Evolutionary conservation across 2,329 filamentous ascomycete species (phyloP).

Genomic region (Mycocentrospora acerina): DNA sequence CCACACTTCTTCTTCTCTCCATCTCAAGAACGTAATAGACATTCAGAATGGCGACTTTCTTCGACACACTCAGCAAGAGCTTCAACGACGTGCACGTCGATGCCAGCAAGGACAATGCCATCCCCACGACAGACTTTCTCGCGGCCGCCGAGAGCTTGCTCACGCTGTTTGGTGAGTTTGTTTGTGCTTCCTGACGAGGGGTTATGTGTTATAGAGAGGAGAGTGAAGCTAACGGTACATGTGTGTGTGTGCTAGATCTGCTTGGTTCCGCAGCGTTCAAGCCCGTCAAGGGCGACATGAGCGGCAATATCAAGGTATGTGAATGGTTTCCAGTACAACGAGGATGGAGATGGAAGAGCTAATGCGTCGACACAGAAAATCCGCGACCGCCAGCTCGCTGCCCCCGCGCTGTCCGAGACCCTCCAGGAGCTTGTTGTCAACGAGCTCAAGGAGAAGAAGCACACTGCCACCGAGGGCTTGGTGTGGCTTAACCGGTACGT

Average conservation of each 20-base stretch:
- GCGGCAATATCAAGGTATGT: conserved; percentile 82
- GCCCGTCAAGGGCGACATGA: conserved; percentile 88
- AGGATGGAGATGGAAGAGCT: background rate
- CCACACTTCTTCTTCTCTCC: background rate
- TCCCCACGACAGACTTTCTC: conserved; percentile 84
- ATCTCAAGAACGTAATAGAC: background rate
- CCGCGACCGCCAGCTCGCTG: conserved; percentile 75
- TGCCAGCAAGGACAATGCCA: conserved; percentile 70
- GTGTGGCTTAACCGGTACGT: conserved; percentile 85
- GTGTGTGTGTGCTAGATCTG: conserved; percentile 49
- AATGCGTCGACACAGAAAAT: conserved; percentile 68
- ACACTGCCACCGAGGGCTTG: conserved; percentile 83
- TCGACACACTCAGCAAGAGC: conserved; percentile 80
- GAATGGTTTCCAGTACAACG: background rate
- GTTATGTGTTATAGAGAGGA: no score
- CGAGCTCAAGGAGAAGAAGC: conserved; percentile 87
- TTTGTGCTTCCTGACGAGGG: no score
- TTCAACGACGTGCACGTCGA: conserved; percentile 82
- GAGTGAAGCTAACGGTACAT: no score
- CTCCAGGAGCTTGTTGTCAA: conserved; percentile 83
- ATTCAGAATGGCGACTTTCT: conserved; percentile 62
- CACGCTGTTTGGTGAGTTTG: conserved; percentile 73
- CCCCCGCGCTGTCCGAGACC: conserved; percentile 76
- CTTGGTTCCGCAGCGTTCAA: conserved; percentile 74
- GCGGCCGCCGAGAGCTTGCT: conserved; percentile 86